These are phyloP conservation scores for Ophiostoma ulmi DNA, from an alignment of 2,329 filamentous ascomycete species.

Conservation along the genomic window DNA sequence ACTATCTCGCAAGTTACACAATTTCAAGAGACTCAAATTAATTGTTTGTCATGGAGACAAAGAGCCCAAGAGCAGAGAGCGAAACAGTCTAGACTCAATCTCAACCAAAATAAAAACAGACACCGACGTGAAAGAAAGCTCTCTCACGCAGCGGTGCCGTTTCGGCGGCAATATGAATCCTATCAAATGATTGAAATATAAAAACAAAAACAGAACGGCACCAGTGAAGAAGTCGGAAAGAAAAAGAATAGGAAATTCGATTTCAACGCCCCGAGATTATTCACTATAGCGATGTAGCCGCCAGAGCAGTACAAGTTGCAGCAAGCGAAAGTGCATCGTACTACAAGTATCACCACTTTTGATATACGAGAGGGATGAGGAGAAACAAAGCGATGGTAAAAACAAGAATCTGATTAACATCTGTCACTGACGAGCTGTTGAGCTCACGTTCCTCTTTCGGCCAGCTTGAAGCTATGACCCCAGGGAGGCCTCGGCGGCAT, in stretches of 20 bases:
- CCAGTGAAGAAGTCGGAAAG: not conserved
- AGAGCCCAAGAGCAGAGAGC: too few species aligned
- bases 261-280: not conserved
- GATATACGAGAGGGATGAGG: not conserved
- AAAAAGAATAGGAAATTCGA: not conserved
- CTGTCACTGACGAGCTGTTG: not conserved
- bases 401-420: not conserved
- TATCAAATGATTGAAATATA: not conserved
- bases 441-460: not conserved
- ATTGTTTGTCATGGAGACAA: too few species aligned
- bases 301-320: not conserved
- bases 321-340: slow-evolving; percentile 11
- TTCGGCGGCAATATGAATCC: not conserved
- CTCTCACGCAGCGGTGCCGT: not conserved
- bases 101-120: too few species aligned
- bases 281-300: not conserved
- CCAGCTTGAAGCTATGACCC: not conserved
- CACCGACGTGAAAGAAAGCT: too few species aligned
- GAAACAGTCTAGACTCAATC: too few species aligned
- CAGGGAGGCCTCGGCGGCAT: not conserved
- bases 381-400: not conserved
- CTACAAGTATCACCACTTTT: slow-evolving; percentile 10
- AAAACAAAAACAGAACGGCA: not conserved
- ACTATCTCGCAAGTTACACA: too few species aligned
- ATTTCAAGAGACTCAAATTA: too few species aligned